phyloP scores from a whole-genome alignment of 352 stramenopile genomes.

The Phytopythium oedochilum region DNA sequence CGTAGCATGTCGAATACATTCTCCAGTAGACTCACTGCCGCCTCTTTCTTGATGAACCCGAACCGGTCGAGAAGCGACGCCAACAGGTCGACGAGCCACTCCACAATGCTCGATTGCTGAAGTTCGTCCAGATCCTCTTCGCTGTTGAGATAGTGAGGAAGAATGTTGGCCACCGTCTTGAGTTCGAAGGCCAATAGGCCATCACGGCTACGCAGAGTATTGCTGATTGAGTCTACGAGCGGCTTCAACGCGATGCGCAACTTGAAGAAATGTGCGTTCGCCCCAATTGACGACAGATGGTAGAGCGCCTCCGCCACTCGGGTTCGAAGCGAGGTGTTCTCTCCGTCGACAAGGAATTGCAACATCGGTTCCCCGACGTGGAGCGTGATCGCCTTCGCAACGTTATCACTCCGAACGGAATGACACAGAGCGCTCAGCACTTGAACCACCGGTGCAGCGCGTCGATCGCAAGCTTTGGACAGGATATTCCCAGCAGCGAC shows the following conservation, averaged over 20 bases:
- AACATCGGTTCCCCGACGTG: not conserved
- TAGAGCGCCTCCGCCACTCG: not conserved
- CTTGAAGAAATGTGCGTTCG: not conserved
- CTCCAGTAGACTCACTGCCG: not conserved
- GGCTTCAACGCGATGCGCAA: not conserved
- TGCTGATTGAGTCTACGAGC: not conserved
- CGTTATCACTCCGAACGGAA: not conserved
- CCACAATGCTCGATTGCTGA: not conserved
- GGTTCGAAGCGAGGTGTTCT: not conserved
- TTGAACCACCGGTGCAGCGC: not conserved
- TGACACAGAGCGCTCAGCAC: not conserved
- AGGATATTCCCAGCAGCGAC: not conserved
- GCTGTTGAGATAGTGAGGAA: not conserved
- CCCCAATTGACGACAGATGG: not conserved
- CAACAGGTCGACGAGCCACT: not conserved
- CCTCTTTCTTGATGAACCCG: not conserved
- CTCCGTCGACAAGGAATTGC: not conserved
- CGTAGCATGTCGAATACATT: not conserved
- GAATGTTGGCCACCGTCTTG: not conserved
- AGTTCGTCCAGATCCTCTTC: not conserved
- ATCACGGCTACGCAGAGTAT: not conserved
- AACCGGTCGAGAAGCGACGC: not conserved
- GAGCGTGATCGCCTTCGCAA: not conserved
- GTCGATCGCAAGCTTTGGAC: not conserved
- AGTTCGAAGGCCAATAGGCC: not conserved